Percentiles rank a stretch among this genome's conserved stretches.
These are phyloP conservation scores for Aspergillus quadricinctus DNA, from an alignment of 2,329 filamentous ascomycete species.

Conservation along the genomic window DNA sequence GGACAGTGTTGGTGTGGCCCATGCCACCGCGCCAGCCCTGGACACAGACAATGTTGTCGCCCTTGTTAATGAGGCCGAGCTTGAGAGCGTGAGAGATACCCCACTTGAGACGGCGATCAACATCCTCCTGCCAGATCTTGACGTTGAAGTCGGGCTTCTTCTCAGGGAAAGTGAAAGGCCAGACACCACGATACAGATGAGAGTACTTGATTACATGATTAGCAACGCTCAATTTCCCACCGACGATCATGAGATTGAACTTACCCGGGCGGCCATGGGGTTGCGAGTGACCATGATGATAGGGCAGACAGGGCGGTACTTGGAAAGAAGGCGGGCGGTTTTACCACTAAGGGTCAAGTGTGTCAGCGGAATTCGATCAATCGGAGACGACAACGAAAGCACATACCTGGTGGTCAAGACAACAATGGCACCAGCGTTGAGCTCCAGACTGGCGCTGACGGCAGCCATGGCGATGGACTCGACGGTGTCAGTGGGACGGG, in stretches of 20 bases:
- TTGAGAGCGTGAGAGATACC: conserved; percentile 82
- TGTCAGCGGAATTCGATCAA: conserved; percentile 18
- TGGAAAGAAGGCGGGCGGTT: conserved; percentile 91
- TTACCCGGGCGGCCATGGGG: conserved; percentile 67
- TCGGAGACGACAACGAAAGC: not conserved
- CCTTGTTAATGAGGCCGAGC: conserved; percentile 74
- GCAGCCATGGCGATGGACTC: conserved; percentile 98
- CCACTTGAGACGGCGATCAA: conserved; percentile 97
- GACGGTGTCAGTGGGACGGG: conserved; percentile 77
- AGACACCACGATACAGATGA: conserved; percentile 95
- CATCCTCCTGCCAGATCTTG: conserved; percentile 97
- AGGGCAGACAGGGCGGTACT: conserved; percentile 97
- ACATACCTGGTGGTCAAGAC: conserved; percentile 82
- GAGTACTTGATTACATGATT: conserved; percentile 55
- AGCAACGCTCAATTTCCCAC: conserved; percentile 4
- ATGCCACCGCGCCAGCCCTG: conserved; percentile 65
- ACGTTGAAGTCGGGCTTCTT: conserved; percentile 89
- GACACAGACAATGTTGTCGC: conserved; percentile 65
- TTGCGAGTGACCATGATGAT: conserved; percentile 99
- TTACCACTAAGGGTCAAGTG: conserved; percentile 59
- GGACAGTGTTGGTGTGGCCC: conserved; percentile 64
- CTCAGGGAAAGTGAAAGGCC: conserved; percentile 93
- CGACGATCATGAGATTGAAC: conserved; percentile 17
- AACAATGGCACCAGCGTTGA: conserved; percentile 93
- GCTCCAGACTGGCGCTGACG: conserved; percentile 89